Base-by-base conservation (phyloP, 2,329 filamentous ascomycete species). In the Botryosphaeria agaves region DNA sequence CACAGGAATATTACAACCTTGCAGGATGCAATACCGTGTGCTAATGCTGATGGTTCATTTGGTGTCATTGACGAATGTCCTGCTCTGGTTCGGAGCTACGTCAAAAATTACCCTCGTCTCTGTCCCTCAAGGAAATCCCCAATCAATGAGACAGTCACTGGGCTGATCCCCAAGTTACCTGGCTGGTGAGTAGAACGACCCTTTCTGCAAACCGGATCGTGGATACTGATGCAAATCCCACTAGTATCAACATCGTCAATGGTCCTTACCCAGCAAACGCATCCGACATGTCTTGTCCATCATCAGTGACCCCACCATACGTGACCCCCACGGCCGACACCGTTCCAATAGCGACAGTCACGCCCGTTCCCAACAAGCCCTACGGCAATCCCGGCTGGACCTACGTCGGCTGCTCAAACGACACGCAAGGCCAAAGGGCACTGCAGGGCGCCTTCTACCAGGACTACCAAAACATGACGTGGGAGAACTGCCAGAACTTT, bases 401-500 rank as follows among this genome's bases (percentile, higher is more conserved):
- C 30, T 48, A 54, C 34, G 30, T 54, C 4, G 48, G 52, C 24
- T 52, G 54, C 41, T 48, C 39, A 32, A 51, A 52, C 33, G 48
- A 52, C 30, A 48, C 41, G 4, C 35, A 32, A 21, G 29, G 24
- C 19, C 26, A 35, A 3, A 41, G 44, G 9, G 41, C 47, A 3
- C 36, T 53, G 16, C 42, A 45, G 19, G 40, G 36, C 6, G 26
- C 38, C 6, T 36, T 26, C 8, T 38, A 30, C 14, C 37, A 37
- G 17, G 43, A 47, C 31, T 40, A 38, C 34, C 39, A 33, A 5
- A 28, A 21, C 28, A 50, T 55, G 48, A 51, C 45, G 4, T 41
- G 49, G 7, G 43, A 46, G 23, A 46, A 34, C 31, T 55, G 51
- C 35, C 48, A 51, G 36, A 27, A 32, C 12, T 48, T 39, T 28